phyloP scores from a whole-genome alignment of 2,329 filamentous ascomycete genomes.

The Pseudogymnoascus sp. region DNA sequence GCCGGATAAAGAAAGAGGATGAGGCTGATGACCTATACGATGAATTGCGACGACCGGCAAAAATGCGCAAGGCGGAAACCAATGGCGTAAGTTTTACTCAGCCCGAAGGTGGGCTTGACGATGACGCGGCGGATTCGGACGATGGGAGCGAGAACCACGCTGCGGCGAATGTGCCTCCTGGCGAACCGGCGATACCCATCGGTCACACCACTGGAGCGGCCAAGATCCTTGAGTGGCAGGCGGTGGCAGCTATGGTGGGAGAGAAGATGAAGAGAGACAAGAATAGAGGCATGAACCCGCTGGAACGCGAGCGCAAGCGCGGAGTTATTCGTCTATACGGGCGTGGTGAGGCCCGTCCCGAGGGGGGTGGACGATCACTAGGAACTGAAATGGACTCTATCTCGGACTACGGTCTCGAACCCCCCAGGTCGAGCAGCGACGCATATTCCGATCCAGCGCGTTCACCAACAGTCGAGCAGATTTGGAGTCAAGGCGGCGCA shows the following conservation, averaged over 20 bases:
- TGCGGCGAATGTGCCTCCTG: conserved; percentile 40
- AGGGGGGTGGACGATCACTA: conserved; percentile 55
- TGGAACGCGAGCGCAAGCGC: conserved; percentile 64
- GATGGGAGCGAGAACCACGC: conserved; percentile 19
- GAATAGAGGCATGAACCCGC: conserved; percentile 61
- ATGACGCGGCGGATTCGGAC: conserved; percentile 30
- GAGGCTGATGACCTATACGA: background rate
- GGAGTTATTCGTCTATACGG: conserved; percentile 70
- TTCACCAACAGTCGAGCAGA: conserved; percentile 41
- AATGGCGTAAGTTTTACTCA: background rate
- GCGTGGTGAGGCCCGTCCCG: conserved; percentile 47
- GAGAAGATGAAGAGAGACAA: conserved; percentile 39
- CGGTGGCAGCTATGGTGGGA: conserved; percentile 55
- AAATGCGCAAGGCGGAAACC: background rate
- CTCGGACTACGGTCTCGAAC: conserved; percentile 33
- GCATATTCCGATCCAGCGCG: conserved; percentile 42
- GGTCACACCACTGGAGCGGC: conserved; percentile 90
- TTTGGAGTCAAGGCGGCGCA: conserved; percentile 49
- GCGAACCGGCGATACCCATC: conserved; percentile 63
- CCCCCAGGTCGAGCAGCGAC: conserved; percentile 35
- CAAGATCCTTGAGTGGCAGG: conserved; percentile 64
- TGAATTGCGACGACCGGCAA: background rate
- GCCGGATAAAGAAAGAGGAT: background rate
- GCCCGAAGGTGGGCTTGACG: conserved; percentile 11
- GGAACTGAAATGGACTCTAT: conserved; percentile 27